Base-by-base conservation (phyloP, 106 monocot species). In the Dendrobium huoshanense region DNA sequence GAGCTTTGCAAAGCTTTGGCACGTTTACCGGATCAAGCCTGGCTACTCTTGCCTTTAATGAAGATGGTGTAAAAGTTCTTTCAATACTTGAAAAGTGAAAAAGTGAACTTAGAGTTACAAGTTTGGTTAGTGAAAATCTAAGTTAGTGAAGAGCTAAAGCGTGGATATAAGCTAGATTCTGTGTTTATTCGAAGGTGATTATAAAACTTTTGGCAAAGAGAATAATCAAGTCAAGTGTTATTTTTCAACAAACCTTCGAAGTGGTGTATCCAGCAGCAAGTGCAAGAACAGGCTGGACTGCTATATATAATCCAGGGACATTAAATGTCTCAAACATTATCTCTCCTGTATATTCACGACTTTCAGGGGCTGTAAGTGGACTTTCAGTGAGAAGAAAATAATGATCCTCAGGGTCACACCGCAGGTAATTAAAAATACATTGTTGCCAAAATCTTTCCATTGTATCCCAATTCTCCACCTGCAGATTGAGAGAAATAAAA, bases 251-350 rank as follows among this genome's bases (percentile, higher is more conserved):
- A 86, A 94, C 94, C 91, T 92, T 88, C 3, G 91, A 84, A 42
- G 89, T 85, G 75, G 90, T 88, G 72, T 90, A 92, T 45, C 95
- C 95, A 80, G 95, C 95, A 72, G 95, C 88, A 83, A 95, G 95
- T 55, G 92, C 88, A 84, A 95, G 92, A 22, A 92, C 92, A 56
- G 95, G 92, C 47, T 95, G 95, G 59, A 95, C 92, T 56, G 90
- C 90, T 79, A 95, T 95, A 79, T 95, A 95, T 1, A 95, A 82
- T 29, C 95, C 95, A 75, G 95, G 92, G 22, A 92, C 89, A 82
- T 95, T 95, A 84, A 95, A 95, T 67, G 95, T 95, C 81, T 95
- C 95, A 80, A 95, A 95, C 95, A 95, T 90, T 58, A 95, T 95
- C 85, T 95, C 95, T 33, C 92, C 95, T 10, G 86, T 86, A 67